A percentile compares a stretch with the other conserved stretches of the same genome.
Evolutionary conservation across 345 rosid species (phyloP).

Genomic region (Salix brachista): DNA sequence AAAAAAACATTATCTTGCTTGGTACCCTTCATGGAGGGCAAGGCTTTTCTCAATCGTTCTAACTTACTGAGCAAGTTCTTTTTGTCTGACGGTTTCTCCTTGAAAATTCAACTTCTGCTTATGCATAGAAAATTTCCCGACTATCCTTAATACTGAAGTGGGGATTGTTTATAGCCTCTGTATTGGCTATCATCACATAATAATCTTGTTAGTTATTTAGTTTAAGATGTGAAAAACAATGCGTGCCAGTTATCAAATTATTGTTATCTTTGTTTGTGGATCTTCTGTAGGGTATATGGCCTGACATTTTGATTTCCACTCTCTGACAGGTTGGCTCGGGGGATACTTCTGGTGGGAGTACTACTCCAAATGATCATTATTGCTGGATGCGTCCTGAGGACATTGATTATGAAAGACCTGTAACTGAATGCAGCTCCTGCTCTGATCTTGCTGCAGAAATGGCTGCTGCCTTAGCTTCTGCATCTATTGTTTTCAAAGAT

Average conservation of each 20-base stretch:
- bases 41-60: not conserved
- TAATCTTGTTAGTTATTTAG: not conserved
- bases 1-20: not conserved
- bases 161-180: not conserved
- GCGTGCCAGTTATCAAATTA: not conserved
- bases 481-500: constrained; percentile 94
- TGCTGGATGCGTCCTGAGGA: constrained; percentile 99
- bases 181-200: not conserved
- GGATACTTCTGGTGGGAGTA: constrained; percentile 73
- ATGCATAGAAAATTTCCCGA: not conserved
- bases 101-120: not conserved
- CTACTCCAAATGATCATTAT: constrained; percentile 73
- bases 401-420: constrained; percentile 78
- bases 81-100: not conserved
- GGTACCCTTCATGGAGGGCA: not conserved
- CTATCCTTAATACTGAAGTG: not conserved
- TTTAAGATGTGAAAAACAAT: not conserved
- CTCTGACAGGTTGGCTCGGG: constrained; percentile 75
- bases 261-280: not conserved
- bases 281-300: not conserved
- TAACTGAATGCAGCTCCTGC: constrained; percentile 58
- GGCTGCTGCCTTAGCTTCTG: constrained; percentile 95
- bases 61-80: not conserved
- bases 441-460: constrained; percentile 97
- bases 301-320: not conserved